phyloP scores from a whole-genome alignment of 371 early-diverging fungal species.

The Mucor lusitanicus region DNA sequence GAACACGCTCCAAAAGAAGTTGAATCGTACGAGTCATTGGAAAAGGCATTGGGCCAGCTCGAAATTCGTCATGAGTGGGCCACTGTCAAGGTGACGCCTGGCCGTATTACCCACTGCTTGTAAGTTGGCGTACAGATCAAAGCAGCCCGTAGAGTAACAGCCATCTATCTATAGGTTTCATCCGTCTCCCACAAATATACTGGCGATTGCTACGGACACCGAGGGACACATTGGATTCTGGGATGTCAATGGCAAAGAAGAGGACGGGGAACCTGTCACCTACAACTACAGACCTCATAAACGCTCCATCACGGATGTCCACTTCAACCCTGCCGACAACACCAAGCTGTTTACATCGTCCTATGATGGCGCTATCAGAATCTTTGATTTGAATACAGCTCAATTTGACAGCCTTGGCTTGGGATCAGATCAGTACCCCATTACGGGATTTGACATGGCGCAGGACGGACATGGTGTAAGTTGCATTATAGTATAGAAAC shows the following conservation, averaged over 20 bases:
- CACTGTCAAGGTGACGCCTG: constrained; percentile 61
- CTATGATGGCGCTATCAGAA: constrained; percentile 68
- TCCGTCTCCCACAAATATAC: constrained; percentile 57
- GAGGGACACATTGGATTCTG: constrained; percentile 69
- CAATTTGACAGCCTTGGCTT: constrained; percentile 50
- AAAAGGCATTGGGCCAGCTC: constrained; percentile 20
- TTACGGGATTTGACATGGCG: constrained; percentile 50
- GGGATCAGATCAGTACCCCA: constrained; percentile 24
- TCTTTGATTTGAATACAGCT: constrained; percentile 62
- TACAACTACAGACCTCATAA: constrained; percentile 65
- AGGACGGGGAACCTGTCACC: constrained; percentile 51
- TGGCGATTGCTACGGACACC: constrained; percentile 66
- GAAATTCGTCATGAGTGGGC: constrained; percentile 50
- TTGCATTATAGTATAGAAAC: neutral
- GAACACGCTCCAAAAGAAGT: constrained; percentile 16
- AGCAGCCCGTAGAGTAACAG: too few relatives aligned
- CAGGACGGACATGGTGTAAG: constrained; percentile 46
- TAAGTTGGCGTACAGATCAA: constrained; percentile 17
- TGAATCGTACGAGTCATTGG: constrained; percentile 3
- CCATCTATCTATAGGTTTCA: constrained; percentile 68
- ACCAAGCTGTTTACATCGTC: constrained; percentile 60
- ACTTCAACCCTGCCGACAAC: constrained; percentile 52
- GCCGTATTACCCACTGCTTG: constrained; percentile 51
- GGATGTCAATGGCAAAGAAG: constrained; percentile 60
- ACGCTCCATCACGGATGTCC: constrained; percentile 54